phyloP scores from a whole-genome alignment of 2,329 filamentous ascomycete genomes.

The Fusarium sp. region DNA sequence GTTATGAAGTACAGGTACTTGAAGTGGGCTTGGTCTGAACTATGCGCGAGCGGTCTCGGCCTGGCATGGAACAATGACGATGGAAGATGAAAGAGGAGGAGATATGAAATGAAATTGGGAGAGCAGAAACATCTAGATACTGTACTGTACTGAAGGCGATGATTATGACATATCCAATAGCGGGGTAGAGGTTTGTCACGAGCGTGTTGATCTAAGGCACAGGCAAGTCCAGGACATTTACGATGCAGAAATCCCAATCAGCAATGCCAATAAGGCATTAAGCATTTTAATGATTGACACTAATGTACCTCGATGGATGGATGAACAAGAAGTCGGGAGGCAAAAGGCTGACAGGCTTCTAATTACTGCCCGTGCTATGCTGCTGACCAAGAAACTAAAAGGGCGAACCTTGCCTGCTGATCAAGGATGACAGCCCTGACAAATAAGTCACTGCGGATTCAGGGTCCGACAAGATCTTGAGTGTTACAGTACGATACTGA shows the following conservation, averaged over 20 bases:
- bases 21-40: constrained; percentile 22
- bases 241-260: not conserved
- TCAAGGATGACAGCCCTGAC: constrained; percentile 33
- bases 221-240: not conserved
- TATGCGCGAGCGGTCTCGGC: constrained; percentile 28
- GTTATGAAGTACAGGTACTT: constrained; percentile 33
- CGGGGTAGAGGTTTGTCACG: constrained; percentile 30
- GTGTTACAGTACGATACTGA: not conserved
- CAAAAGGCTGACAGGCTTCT: not conserved
- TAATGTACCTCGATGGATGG: not conserved
- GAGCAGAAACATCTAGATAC: not conserved
- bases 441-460: constrained; percentile 13
- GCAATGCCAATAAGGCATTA: not conserved
- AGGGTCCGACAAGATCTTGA: constrained; percentile 17
- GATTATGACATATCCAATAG: constrained; percentile 31
- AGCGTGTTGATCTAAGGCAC: constrained; percentile 16
- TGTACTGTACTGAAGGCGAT: not conserved
- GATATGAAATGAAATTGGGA: not conserved
- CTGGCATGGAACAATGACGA: constrained; percentile 28
- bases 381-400: constrained; percentile 28
- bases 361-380: not conserved
- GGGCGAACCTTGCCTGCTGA: constrained; percentile 25
- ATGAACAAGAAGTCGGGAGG: not conserved
- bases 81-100: constrained; percentile 11
- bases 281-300: not conserved